These are phyloP conservation scores for Tephrocybe sp. DNA, from an alignment of 768 basidiomycete species.

Conservation along the genomic window DNA sequence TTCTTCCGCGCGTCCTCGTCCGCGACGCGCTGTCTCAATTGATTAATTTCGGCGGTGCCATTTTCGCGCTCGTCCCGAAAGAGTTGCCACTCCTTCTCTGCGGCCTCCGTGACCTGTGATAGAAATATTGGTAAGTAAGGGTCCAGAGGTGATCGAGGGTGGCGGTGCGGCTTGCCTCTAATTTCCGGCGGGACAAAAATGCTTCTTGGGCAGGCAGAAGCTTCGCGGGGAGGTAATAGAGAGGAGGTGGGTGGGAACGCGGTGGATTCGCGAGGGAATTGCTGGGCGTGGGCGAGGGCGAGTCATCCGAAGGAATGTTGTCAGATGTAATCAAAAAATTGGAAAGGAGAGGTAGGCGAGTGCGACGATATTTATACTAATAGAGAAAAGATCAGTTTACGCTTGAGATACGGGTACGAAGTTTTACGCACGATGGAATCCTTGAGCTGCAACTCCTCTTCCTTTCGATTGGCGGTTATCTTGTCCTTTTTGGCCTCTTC, in stretches of 20 bases:
- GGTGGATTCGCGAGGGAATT: conserved; percentile 47
- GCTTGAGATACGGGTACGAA: not conserved
- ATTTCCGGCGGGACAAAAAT: conserved; percentile 61
- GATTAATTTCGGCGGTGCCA: conserved; percentile 62
- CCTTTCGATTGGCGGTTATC: conserved; percentile 70
- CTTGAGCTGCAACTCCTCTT: conserved; percentile 80
- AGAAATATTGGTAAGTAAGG: conserved; percentile 9
- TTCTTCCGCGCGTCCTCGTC: conserved; percentile 62
- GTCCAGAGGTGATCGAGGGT: not conserved
- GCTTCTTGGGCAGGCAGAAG: conserved; percentile 70
- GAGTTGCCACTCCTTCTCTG: conserved; percentile 65
- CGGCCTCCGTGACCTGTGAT: conserved; percentile 56
- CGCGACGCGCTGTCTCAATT: conserved; percentile 62
- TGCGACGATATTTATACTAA: conserved; percentile 73
- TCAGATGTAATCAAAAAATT: conserved; percentile 81
- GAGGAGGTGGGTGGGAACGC: conserved; percentile 70
- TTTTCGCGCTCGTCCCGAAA: conserved; percentile 61
- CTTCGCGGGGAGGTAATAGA: conserved; percentile 75
- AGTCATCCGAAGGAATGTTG: conserved; percentile 47
- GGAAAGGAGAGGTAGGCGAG: conserved; percentile 68
- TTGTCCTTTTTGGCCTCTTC: conserved; percentile 89
- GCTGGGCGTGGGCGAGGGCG: conserved; percentile 30
- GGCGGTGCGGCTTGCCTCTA: conserved; percentile 45
- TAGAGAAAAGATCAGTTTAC: not conserved
- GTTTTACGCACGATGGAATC: conserved; percentile 69